Percentiles rank a stretch among this genome's conserved stretches.
Evolutionary conservation across 768 basidiomycete species (phyloP).

Genomic region (Thelephora aurantiotincta): DNA sequence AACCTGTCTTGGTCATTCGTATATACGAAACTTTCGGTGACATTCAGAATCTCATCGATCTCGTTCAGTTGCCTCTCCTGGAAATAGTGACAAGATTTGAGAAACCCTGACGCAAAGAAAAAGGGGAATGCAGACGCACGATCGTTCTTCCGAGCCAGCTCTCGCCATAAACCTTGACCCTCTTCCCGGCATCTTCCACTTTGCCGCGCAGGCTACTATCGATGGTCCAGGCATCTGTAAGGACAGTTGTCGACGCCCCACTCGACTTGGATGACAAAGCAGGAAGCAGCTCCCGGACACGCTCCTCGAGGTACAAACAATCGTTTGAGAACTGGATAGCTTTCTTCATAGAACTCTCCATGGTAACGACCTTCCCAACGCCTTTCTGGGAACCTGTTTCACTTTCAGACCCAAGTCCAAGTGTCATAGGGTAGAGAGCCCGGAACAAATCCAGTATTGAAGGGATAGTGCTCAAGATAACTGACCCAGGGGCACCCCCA

Average conservation of each 20-base stretch:
- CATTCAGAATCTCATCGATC: constrained; percentile 32
- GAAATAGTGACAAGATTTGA: not conserved
- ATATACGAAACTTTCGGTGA: constrained; percentile 52
- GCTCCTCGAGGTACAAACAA: constrained; percentile 47
- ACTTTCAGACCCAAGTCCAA: constrained; percentile 24
- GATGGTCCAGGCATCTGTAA: no score
- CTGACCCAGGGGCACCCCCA: constrained; percentile 28
- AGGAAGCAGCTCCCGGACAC: constrained; percentile 29
- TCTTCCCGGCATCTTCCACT: constrained; percentile 34
- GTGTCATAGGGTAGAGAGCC: constrained; percentile 61
- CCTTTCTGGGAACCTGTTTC: no score
- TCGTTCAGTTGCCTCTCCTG: constrained; percentile 36
- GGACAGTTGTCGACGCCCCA: no score
- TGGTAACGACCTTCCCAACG: no score
- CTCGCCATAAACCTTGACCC: constrained; percentile 42
- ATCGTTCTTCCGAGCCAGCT: constrained; percentile 61
- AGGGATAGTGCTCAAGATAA: constrained; percentile 46
- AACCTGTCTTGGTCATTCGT: constrained; percentile 62
- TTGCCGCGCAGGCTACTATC: constrained; percentile 25
- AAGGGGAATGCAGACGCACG: constrained; percentile 26
- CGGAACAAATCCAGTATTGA: constrained; percentile 67
- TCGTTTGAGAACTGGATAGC: constrained; percentile 77
- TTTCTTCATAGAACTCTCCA: constrained; percentile 28
- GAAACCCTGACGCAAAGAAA: not conserved
- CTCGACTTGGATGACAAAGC: not conserved